Base-by-base conservation (phyloP, 2,329 filamentous ascomycete species). In the Grosmannia clavigera region DNA sequence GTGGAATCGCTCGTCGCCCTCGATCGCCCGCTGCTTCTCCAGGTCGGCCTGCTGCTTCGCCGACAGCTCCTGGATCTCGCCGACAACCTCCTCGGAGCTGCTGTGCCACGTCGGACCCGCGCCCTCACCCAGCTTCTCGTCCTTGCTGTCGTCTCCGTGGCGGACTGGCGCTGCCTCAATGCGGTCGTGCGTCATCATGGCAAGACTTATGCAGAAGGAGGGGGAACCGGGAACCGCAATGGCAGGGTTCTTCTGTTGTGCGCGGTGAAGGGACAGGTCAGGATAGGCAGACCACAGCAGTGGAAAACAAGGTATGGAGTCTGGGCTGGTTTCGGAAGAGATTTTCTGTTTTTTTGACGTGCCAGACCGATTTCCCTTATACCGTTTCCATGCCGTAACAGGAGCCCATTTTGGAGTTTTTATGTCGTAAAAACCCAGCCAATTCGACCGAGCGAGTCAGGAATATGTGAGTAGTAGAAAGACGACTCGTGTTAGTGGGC, bases 1-100 rank as follows among this genome's bases (percentile, higher is more conserved):
- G 63, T 79, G 71, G 68, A 81, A 82, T 60, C 78, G 74, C 16
- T 75, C 76, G 56, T 71, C 68, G 60, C 78, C 78, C 65, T 75
- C 14, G 16, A 12, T 52, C 2, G 33, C 22, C 52, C 33, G 38
- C 31, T 60, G 58, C 57, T 61, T 61, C 57, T 62, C 61, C 2
- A 54, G 27, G 38, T 62, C 61, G n/a, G 48, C n/a, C 27, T 58
- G 57, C 19, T 43, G 50, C 57, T 54, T 5, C 5, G 27, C 3
- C 11, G 43, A 22, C 27, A 57, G 19, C n/a, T 58, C 22, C 35
- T 16, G 50, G 3, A 58, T 54, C 25, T 54, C 48, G 50, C 50
- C 50, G 14, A 29, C 46, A 1, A 46, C n/a, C 46, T 52, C 46
- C 33, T 27, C 43, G 16, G 43, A 46, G 43, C 43, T 46, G 43